Evolutionary conservation across 352 stramenopile species (phyloP), one percentile per base, ranked within the genome.

Genomic region (Phytopythium ostracodes): DNA sequence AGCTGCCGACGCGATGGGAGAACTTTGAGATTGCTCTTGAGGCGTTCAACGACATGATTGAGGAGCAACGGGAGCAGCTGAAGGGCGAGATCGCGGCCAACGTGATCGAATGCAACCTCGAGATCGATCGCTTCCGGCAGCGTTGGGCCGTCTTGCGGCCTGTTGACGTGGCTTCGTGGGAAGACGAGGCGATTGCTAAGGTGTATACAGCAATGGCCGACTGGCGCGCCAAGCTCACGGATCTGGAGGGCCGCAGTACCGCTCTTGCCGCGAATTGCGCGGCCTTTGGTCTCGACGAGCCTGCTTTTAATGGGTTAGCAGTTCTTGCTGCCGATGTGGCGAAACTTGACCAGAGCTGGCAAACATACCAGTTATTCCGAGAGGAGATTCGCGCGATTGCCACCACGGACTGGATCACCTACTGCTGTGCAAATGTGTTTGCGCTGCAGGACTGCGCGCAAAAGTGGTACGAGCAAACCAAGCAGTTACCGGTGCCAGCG

Each of bases 11-110:
- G 1, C 72, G 81, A 0, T 98, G 94, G 94, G 90, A 98, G 46
- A 96, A 97, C 59, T 98, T 98, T 68, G 94, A 98, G 40, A 88
- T 98, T 51, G 86, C 89, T 20, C 76, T 98, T 0, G 94, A 98
- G 60, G 95, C 93, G 33, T 98, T 98, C 64, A 96, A 97, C 57
- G 92, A 98, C 54, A 97, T 98, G 87, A 94, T 98, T 50, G 88
- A 98, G 40, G 91, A 98, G 54, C 91, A 98, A 53, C 91, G 96
- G 1, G 88, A 97, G 60, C 92, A 77, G 49, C 71, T 98, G 3
- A 98, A 97, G 60, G 81, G 75, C 25, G 83, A 96, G 54, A 79
- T 98, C 27, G 88, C 97, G 58, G 66, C 81, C 7, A 79, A 98
- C 29, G 85, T 97, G 22, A 80, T 96, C 3, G 84, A 96, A 20